Conservation (phyloP, 108 stramenopile genomes). For the Stephanodiscus triporus region DNA sequence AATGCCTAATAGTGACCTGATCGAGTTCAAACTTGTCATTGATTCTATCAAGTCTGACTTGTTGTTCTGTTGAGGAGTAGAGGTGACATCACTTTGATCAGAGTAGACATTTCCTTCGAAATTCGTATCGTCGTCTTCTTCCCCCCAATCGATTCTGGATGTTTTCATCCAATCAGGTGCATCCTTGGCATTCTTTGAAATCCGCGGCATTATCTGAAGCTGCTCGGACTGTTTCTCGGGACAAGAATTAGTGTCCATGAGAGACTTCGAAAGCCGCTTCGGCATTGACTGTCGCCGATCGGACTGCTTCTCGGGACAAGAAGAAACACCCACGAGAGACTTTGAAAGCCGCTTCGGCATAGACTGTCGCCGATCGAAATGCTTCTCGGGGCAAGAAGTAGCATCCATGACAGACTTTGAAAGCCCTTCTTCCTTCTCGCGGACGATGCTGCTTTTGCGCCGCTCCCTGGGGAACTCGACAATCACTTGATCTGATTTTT, state of each 20-base stretch:
- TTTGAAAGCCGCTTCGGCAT: too few species aligned
- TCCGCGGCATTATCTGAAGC: too few species aligned
- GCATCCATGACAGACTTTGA: neutral
- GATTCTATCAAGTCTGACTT: neutral
- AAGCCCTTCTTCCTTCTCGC: neutral
- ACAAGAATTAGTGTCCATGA: neutral
- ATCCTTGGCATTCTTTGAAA: neutral
- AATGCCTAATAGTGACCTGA: neutral
- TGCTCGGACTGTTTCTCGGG: neutral
- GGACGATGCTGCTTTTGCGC: neutral
- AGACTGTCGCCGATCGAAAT: too few species aligned
- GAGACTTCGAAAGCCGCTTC: too few species aligned
- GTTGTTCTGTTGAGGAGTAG: neutral
- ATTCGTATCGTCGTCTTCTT: neutral
- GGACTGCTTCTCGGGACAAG: neutral
- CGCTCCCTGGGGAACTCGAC: neutral
- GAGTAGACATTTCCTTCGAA: neutral
- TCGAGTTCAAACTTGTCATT: neutral
- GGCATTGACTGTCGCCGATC: neutral
- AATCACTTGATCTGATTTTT: neutral
- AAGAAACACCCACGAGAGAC: too few species aligned
- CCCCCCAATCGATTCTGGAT: constrained; percentile 32
- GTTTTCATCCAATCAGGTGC: constrained; percentile 14
- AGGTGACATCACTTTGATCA: neutral
- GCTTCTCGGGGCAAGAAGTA: too few species aligned